These are phyloP conservation scores for Herpetomonas tarakana DNA, from an alignment of 208 protist species.

Conservation along the genomic window DNA sequence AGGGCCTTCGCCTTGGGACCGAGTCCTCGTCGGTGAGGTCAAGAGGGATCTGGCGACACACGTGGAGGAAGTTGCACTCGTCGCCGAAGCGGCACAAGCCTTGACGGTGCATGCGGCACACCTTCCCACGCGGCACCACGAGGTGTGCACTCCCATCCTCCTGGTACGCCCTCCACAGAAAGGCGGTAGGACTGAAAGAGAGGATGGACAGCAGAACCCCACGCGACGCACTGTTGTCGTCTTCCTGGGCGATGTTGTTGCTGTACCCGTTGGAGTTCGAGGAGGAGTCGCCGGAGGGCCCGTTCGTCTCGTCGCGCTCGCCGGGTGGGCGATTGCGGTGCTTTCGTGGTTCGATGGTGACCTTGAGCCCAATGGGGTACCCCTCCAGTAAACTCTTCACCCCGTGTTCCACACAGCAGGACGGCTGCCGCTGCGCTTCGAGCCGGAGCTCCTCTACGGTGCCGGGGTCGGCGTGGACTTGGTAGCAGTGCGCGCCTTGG, in stretches of 20 bases:
- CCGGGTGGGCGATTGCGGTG: neutral
- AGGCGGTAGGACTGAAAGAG: slow-evolving; percentile 66
- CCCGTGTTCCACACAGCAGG: slow-evolving; percentile 78
- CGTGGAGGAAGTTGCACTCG: slow-evolving; percentile 83
- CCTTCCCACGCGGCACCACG: slow-evolving; percentile 34
- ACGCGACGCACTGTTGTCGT: slow-evolving; percentile 1
- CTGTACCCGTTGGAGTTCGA: slow-evolving; percentile 18
- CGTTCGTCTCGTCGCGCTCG: slow-evolving; percentile 2
- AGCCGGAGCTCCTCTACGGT: slow-evolving; percentile 55
- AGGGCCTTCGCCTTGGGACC: no score
- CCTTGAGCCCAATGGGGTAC: slow-evolving; percentile 60
- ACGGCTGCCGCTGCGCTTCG: slow-evolving; percentile 52
- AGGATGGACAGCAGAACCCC: slow-evolving; percentile 41
- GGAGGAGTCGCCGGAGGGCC: slow-evolving; percentile 6
- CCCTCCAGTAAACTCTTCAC: slow-evolving; percentile 62
- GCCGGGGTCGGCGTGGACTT: slow-evolving; percentile 70
- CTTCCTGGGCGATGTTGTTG: neutral
- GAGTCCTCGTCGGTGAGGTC: slow-evolving; percentile 26
- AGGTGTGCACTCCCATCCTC: slow-evolving; percentile 47
- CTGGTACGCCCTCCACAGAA: slow-evolving; percentile 61
- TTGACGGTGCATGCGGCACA: slow-evolving; percentile 77
- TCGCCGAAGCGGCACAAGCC: slow-evolving; percentile 84
- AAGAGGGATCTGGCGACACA: slow-evolving; percentile 58
- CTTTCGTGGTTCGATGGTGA: slow-evolving; percentile 45
- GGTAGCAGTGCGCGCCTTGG: slow-evolving; percentile 66